A percentile compares a stretch with the other conserved stretches of the same genome.
Conservation (phyloP, 2,329 filamentous ascomycete species). For the Neonectria coccinea region DNA sequence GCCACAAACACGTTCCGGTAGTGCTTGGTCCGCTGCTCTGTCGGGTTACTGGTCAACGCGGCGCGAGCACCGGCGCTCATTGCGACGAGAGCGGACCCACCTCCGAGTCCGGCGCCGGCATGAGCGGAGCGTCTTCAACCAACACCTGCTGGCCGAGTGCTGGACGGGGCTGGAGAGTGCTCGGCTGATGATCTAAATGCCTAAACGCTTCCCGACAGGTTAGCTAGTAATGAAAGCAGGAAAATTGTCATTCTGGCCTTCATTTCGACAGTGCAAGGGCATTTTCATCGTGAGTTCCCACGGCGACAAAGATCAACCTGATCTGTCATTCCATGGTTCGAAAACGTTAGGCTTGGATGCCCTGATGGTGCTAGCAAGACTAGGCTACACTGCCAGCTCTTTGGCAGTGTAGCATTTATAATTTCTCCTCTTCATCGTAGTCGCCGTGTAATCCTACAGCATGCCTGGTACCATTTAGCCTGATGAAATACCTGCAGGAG, state of each 20-base stretch:
- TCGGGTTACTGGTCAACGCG: constrained; percentile 67
- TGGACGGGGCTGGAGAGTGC: constrained; percentile 35
- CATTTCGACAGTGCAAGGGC: no score
- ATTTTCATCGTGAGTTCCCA: background rate
- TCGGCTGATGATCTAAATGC: constrained; percentile 19
- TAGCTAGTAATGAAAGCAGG: no score
- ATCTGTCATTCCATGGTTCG: background rate
- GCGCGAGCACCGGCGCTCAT: constrained; percentile 75
- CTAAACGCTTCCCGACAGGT: no score
- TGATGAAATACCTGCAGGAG: no score
- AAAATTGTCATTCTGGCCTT: no score
- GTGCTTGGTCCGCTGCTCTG: constrained; percentile 34
- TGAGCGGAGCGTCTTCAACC: constrained; percentile 28
- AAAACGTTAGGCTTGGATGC: no score
- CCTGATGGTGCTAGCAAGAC: no score
- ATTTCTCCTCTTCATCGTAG: constrained; percentile 31
- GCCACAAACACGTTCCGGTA: constrained; percentile 27
- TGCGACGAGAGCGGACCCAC: constrained; percentile 62
- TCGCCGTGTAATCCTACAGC: constrained; percentile 29
- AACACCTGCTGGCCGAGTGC: constrained; percentile 31
- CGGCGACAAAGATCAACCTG: constrained; percentile 19
- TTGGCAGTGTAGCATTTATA: no score
- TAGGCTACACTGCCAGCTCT: no score
- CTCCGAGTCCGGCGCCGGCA: constrained; percentile 27
- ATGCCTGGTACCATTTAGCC: constrained; percentile 25